Evolutionary conservation across 192 early-diverging fungal genomes (phyloP), one percentile per base, ranked within the genome.

Genomic region (Coemansia sp.): DNA sequence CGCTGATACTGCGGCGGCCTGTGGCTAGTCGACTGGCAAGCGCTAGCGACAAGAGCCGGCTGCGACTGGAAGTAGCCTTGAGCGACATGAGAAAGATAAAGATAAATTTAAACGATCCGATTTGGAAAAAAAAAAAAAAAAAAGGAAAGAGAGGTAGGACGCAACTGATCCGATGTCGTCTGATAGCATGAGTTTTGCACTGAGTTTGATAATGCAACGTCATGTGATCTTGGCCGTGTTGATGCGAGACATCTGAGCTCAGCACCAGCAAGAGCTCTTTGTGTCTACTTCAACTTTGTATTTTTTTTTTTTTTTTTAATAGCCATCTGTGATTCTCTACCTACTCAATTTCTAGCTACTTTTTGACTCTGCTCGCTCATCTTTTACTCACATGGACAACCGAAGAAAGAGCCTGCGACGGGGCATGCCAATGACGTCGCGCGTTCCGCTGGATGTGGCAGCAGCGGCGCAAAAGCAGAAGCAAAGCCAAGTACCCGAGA

Each of bases 321-420:
- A 41, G 11, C 11, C 39, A 41, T 41, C 39, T 41, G 11, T 10
- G 39, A 14, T 41, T 48, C 46, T 48, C 7, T n/a, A 48, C 19
- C 46, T 9, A 6, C 46, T 21, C 8, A 21, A 21, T 48, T 21
- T 3, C n/a, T 19, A 44, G 19, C 6, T 10, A n/a, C n/a, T n/a
- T n/a, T n/a, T n/a, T n/a, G n/a, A n/a, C n/a, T n/a, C n/a, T n/a
- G n/a, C n/a, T n/a, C 32, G n/a, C 32, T 34, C 8, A 55, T 23
- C 48, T 51, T 25, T 32, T 6, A 32, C 10, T 29, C 44, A 21
- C 36, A 73, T 73, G 70, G 63, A 73, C 14, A 46, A 23, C 36
- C 46, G 64, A 50, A 59, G 37, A 17, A 71, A 76, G 62, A 70
- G 74, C 44, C 50, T 76, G 17, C 68, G 74, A 14, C 57, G 55